Evolutionary conservation across 495 filamentous ascomycete genomes (phyloP), one percentile per base, ranked within the genome.

Genomic region (Penicillium arizonense): DNA sequence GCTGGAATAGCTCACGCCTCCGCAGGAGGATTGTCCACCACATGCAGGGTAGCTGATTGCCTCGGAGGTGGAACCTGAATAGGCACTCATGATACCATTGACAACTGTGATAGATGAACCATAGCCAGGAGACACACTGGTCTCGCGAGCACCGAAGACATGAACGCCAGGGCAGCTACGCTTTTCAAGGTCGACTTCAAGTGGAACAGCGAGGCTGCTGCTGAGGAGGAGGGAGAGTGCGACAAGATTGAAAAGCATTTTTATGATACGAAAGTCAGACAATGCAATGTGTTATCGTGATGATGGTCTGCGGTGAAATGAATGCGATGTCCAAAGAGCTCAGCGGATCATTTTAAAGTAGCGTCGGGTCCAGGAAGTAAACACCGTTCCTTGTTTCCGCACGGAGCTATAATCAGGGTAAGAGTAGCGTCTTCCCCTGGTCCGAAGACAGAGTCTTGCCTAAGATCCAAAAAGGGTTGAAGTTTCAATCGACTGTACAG

Each of bases 61-160:
- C 55, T 85, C 82, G 3, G 78, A 57, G 10, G 78, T 81, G 4
- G 76, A 62, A n/a, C 74, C 76, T 0, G 76, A 57, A 52, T 80
- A 79, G 14, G 77, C 75, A 24, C 62, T 61, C 11, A 74, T 53
- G 13, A 84, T 54, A 12, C 73, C 66, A 45, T 82, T 71, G 44
- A 84, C 76, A 23, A 85, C 76, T 3, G 74, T 74, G 40, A 50
- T 67, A 38, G 67, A 62, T 4, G 79, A 75, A 5, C 82, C 82
- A 57, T 78, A 82, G 13, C 83, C 83, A 6, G 74, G 57, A 2
- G 77, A 52, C 3, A 61, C 83, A 0, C 81, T 84, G 10, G 83
- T 87, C 69, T 87, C 85, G 41, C 85, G 82, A 0, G 84, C 85
- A 7, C 83, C 83, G 44, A 86, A 83, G 37, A 84, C 71, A 59